Conservation (phyloP, 1,139 yeast genomes). For the Kurtzmaniella natalensis region DNA sequence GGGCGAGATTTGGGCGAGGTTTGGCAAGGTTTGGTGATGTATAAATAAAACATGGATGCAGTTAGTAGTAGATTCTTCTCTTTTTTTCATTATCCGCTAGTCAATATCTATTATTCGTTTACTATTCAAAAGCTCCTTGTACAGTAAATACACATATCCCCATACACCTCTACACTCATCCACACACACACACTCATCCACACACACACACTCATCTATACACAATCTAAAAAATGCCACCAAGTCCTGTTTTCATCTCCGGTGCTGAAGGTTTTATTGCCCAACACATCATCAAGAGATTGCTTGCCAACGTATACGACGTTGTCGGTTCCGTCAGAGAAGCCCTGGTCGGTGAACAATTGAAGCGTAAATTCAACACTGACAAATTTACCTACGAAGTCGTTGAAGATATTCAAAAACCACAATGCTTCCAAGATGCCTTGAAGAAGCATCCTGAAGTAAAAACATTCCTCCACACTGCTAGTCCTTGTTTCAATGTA, state of each 20-base stretch:
- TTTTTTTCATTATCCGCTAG: too few relatives aligned
- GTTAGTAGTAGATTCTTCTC: too few relatives aligned
- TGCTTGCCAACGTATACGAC: constrained; percentile 23
- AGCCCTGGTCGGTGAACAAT: constrained; percentile 24
- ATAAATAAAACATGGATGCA: too few relatives aligned
- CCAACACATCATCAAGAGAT: constrained; percentile 21
- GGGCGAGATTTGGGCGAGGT: too few relatives aligned
- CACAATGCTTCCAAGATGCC: constrained; percentile 29
- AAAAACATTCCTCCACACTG: constrained; percentile 27
- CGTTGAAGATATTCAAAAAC: constrained; percentile 22
- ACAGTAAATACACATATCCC: too few relatives aligned
- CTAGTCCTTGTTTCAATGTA: constrained; percentile 29
- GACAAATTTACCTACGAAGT: constrained; percentile 24
- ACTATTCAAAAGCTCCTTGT: too few relatives aligned
- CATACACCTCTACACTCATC: too few relatives aligned
- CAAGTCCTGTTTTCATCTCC: constrained; percentile 33
- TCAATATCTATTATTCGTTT: too few relatives aligned
- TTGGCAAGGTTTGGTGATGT: too few relatives aligned
- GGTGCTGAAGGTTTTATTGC: constrained; percentile 42
- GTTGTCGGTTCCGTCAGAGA: constrained; percentile 38
- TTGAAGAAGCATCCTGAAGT: constrained; percentile 26
- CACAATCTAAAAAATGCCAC: too few relatives aligned
- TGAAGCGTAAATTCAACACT: constrained; percentile 15
- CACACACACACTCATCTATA: too few relatives aligned
- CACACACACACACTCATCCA: too few relatives aligned